Evolutionary conservation across 805 yeast genomes (phyloP).

Genomic region (Yamadazyma ubonensis): DNA sequence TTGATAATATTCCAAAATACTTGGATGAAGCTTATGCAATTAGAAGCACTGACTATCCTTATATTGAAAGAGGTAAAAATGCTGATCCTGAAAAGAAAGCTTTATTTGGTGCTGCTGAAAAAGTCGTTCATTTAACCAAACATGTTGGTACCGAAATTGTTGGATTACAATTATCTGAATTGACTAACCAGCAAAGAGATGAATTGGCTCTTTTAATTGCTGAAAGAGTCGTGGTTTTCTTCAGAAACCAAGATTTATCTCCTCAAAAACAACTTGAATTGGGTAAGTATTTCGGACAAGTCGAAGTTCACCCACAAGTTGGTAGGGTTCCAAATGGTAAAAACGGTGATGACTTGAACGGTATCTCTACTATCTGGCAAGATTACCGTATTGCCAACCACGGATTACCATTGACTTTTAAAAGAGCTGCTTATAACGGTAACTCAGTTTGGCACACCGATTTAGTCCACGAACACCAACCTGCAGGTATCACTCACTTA

Average conservation of each 20-base stretch:
- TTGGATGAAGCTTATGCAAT: conserved; percentile 25
- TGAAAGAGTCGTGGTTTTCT: conserved; percentile 30
- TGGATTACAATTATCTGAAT: conserved; percentile 28
- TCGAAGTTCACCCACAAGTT: conserved; percentile 28
- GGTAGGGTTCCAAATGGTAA: conserved; percentile 19
- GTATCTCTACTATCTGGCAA: conserved; percentile 42
- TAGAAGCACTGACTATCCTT: conserved; percentile 22
- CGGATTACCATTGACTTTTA: conserved; percentile 29
- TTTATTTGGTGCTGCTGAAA: conserved; percentile 27
- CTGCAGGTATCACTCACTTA: conserved; percentile 37
- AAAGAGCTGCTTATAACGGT: conserved; percentile 30
- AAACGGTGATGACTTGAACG: conserved; percentile 20
- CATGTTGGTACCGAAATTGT: conserved; percentile 29
- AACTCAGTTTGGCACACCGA: conserved; percentile 35
- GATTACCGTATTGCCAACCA: conserved; percentile 28
- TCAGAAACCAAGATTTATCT: conserved; percentile 29
- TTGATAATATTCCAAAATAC: conserved; percentile 23
- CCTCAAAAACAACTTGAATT: conserved; percentile 28
- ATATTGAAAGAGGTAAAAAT: conserved; percentile 24
- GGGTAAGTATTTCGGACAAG: conserved; percentile 27
- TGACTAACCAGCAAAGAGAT: conserved; percentile 26
- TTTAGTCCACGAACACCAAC: conserved; percentile 34
- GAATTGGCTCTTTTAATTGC: conserved; percentile 30
- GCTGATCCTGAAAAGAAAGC: conserved; percentile 35
- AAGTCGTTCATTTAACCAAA: conserved; percentile 25